phyloP scores from a whole-genome alignment of 2,329 filamentous ascomycete species.

The Tolypocladium nubicola region DNA sequence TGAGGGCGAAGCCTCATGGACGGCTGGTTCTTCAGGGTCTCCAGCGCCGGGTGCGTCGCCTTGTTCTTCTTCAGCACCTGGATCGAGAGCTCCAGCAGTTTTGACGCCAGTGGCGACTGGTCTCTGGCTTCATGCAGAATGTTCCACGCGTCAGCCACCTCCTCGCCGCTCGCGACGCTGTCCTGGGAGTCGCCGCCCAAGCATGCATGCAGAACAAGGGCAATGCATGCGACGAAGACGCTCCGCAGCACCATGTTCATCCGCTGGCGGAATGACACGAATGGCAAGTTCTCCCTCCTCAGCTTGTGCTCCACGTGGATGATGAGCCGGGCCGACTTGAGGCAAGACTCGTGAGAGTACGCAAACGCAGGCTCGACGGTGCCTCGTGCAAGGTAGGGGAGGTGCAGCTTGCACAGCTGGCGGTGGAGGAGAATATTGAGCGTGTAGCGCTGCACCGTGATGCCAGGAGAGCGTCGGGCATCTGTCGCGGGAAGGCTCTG shows the following conservation, averaged over 20 bases:
- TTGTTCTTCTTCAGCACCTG: constrained; percentile 22
- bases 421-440: constrained; percentile 21
- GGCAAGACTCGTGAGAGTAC: constrained; percentile 19
- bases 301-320: constrained; percentile 18
- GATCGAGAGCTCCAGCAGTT: constrained; percentile 18
- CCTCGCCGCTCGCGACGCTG: constrained; percentile 12
- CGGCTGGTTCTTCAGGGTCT: constrained; percentile 8
- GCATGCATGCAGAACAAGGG: constrained; percentile 21
- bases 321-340: constrained; percentile 19
- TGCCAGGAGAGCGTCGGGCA: constrained; percentile 9
- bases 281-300: constrained; percentile 14
- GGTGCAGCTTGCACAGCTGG: constrained; percentile 23
- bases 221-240: constrained; percentile 22
- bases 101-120: constrained; percentile 17
- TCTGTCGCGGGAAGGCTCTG: constrained; percentile 12
- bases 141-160: constrained; percentile 19
- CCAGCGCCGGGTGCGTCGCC: constrained; percentile 11
- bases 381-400: constrained; percentile 23
- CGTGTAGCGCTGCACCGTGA: constrained; percentile 20
- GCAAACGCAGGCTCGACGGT: constrained; percentile 20
- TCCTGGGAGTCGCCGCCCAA: constrained; percentile 12
- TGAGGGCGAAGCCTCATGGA: background rate
- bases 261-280: constrained; percentile 16
- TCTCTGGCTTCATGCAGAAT: constrained; percentile 19
- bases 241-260: constrained; percentile 20